Evolutionary conservation across 2,329 filamentous ascomycete species (phyloP).

Genomic region (Aspergillus sp.): DNA sequence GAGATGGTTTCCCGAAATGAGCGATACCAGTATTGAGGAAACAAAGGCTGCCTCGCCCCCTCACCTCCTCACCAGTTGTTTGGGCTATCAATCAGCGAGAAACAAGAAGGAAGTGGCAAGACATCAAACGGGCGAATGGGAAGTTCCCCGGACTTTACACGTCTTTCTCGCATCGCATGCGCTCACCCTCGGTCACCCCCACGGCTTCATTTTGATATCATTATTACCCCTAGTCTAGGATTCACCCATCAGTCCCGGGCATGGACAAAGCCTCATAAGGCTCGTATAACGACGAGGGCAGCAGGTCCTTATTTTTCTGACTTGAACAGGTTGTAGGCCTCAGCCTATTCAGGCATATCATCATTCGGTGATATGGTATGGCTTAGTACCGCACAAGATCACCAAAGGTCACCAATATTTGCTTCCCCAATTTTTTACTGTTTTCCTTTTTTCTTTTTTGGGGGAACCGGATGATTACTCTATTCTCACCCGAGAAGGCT

Average conservation of each 20-base stretch:
- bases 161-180: constrained; percentile 9
- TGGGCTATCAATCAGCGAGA: background rate
- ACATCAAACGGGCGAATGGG: background rate
- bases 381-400: background rate
- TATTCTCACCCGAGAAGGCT: constrained; percentile 9
- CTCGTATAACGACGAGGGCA: background rate
- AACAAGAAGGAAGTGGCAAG: background rate
- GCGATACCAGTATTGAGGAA: background rate
- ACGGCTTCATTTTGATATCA: background rate
- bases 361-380: background rate
- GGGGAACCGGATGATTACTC: background rate
- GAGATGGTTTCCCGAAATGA: background rate
- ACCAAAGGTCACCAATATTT: background rate
- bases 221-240: background rate
- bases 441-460: background rate
- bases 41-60: background rate
- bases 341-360: background rate
- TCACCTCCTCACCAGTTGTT: background rate
- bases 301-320: background rate
- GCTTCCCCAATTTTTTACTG: background rate
- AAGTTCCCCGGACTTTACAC: background rate
- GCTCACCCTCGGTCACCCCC: background rate
- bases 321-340: background rate
- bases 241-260: background rate
- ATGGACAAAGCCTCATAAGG: background rate